Conservation (phyloP, 176 grass and related monocot species). For the Puccinellia tenuiflora region DNA sequence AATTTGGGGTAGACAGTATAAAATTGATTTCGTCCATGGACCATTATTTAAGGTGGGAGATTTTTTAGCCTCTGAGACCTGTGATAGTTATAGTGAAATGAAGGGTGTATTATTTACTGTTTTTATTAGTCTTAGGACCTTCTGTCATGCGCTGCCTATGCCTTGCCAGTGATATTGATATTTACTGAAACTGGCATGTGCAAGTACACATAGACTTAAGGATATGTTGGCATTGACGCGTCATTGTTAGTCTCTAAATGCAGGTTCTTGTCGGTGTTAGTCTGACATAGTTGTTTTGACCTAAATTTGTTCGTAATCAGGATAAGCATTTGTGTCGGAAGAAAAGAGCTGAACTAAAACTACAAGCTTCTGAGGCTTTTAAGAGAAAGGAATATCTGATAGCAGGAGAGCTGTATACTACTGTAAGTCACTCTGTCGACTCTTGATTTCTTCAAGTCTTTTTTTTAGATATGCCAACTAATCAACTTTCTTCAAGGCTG, state of each 20-base stretch:
- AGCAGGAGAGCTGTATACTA: slow-evolving; percentile 2
- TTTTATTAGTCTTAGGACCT: neutral
- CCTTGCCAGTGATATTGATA: neutral
- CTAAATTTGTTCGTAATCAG: neutral
- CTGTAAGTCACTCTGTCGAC: neutral
- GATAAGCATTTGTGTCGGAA: neutral
- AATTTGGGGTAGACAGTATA: neutral
- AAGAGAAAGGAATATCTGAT: slow-evolving; percentile 7
- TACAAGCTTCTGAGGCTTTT: slow-evolving; percentile 1
- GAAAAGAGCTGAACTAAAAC: neutral
- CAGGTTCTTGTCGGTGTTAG: neutral
- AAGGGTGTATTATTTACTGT: neutral
- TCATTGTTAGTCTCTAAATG: neutral
- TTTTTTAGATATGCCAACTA: neutral
- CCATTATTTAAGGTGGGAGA: neutral
- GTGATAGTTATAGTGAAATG: neutral
- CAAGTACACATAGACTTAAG: neutral
- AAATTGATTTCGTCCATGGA: too few species aligned
- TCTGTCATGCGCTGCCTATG: neutral
- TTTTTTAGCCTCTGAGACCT: neutral
- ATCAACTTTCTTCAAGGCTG: neutral
- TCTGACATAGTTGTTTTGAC: neutral
- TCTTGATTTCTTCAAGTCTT: neutral
- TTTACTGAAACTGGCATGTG: neutral
- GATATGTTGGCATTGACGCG: neutral